A percentile compares a stretch with the other conserved stretches of the same genome.
phyloP scores from a whole-genome alignment of 208 protist genomes.

The Trichomonas gallinae region DNA sequence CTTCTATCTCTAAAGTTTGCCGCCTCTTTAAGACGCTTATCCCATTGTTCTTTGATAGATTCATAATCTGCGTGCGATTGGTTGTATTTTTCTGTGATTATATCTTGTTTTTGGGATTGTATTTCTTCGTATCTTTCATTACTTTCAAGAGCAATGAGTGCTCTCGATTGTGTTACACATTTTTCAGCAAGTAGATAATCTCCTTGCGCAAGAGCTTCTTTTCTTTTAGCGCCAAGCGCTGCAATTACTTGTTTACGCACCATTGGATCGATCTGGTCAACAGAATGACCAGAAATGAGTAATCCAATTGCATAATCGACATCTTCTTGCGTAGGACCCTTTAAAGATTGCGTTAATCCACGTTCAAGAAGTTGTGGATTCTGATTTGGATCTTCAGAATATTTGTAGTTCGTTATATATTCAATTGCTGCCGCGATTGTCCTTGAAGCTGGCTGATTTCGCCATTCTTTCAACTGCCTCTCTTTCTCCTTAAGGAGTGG shows the following conservation, averaged over 20 bases:
- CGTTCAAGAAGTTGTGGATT: background rate
- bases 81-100: background rate
- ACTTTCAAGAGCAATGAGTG: background rate
- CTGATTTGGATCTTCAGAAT: background rate
- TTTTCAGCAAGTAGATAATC: background rate
- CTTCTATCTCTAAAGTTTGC: background rate
- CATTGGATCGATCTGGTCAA: background rate
- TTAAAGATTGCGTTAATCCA: background rate
- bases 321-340: background rate
- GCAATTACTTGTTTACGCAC: background rate
- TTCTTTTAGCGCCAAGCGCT: background rate
- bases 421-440: background rate
- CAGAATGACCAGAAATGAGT: background rate
- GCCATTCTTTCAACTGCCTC: background rate
- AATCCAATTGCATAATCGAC: background rate
- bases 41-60: background rate
- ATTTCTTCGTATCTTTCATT: background rate
- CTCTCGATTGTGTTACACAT: background rate
- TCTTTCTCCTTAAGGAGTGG: background rate
- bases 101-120: background rate
- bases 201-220: background rate
- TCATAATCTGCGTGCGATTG: background rate
- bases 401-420: background rate
- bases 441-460: background rate
- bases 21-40: background rate